Evolutionary conservation across 73 alveolate genomes (phyloP), one percentile per base, ranked within the genome.

Genomic region (Uronychia binucleata): DNA sequence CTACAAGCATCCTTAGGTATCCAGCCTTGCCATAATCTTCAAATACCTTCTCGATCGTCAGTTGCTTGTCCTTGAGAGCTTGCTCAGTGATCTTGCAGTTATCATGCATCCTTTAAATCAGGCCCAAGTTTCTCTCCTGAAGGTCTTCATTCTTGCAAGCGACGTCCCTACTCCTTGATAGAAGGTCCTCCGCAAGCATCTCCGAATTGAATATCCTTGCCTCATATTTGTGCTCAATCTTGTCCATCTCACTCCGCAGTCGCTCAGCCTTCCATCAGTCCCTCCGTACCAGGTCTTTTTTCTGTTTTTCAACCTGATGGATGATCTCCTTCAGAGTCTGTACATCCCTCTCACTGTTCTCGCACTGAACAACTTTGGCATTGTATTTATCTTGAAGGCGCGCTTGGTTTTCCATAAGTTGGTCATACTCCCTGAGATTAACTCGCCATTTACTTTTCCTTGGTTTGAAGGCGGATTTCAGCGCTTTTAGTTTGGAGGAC

Each of bases 401-500:
- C n/a, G 33, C 59, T 32, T 77, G 46, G 33, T 74, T n/a, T 27
- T 85, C 86, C 1, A 30, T 33, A 1, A 85, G 77, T 1, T 74
- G 76, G 11, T 85, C 91, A 46, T 77, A 32, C n/a, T 46, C 82
- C 31, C 59, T 46, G 67, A 46, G 19, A 46, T 46, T 19, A 46
- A 46, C 19, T 19, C 5, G 19, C 19, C 19, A 46, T 46, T 11
- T 46, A 46, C 67, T 46, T 76, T n/a, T 29, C 30, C 25, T 35
- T 31, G 75, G 91, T 85, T 25, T 34, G 27, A 26, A 85, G 76
- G 77, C 75, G 78, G 27, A 90, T 85, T 29, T 82, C 92, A 57
- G 82, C 87, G 34, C 83, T 90, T 67, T 90, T 89, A 0, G 88
- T 60, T 33, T 78, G 77, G 77, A 90, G 79, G 19, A 34, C 84